Percentiles rank a stretch among this genome's conserved stretches.
Conservation (phyloP, 768 basidiomycete species). For the Kwoniella dejecticola region DNA sequence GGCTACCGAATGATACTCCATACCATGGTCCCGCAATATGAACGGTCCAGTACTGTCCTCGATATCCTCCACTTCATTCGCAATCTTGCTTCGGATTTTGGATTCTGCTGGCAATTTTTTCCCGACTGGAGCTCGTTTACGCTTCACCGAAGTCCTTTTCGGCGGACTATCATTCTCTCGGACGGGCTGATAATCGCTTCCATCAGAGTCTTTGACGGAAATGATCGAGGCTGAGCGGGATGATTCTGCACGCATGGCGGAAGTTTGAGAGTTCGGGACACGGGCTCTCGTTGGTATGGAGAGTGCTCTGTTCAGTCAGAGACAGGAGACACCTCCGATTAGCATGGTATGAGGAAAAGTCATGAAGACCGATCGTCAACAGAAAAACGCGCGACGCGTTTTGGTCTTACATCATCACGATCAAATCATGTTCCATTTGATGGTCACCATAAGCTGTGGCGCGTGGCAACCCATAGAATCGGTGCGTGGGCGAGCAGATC, state of each 20-base stretch:
- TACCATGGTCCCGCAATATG: slow-evolving; percentile 27
- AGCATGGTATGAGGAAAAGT: too few relatives aligned
- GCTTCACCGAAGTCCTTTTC: slow-evolving; percentile 4
- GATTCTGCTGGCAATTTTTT: background rate
- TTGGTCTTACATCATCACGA: too few relatives aligned
- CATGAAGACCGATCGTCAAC: too few relatives aligned
- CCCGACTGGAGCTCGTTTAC: background rate
- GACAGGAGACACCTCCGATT: too few relatives aligned
- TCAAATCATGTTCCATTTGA: too few relatives aligned
- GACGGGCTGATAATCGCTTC: slow-evolving; percentile 8
- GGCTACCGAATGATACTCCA: slow-evolving; percentile 33
- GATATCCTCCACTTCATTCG: slow-evolving; percentile 23
- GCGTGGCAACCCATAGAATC: too few relatives aligned
- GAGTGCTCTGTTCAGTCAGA: too few relatives aligned
- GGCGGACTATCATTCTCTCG: background rate
- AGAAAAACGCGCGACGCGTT: too few relatives aligned
- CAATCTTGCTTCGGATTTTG: background rate
- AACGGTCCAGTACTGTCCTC: slow-evolving; percentile 24
- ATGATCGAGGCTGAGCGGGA: slow-evolving; percentile 19
- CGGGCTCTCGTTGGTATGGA: too few relatives aligned
- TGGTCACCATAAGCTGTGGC: too few relatives aligned
- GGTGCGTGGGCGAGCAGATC: too few relatives aligned
- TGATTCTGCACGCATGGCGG: background rate
- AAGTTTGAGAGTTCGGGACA: too few relatives aligned
- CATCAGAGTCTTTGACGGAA: slow-evolving; percentile 18